phyloP scores from a whole-genome alignment of 1,139 yeast genomes.

The Debaryomyces udenii region DNA sequence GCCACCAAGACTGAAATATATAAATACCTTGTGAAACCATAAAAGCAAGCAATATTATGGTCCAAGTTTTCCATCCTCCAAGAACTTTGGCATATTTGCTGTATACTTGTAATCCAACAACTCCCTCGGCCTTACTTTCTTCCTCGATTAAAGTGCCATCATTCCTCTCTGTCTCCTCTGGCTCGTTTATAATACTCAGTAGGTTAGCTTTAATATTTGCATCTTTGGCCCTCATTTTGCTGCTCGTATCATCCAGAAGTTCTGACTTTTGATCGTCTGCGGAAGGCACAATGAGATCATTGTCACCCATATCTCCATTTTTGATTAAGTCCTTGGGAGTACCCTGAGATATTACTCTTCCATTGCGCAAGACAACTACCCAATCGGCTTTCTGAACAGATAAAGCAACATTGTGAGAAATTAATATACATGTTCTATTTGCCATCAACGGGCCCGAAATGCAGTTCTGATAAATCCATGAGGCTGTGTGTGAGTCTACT shows the following conservation, averaged over 20 bases:
- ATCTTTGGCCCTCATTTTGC: slow-evolving; percentile 46
- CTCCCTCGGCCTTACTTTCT: slow-evolving; percentile 83
- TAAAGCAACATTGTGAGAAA: slow-evolving; percentile 90
- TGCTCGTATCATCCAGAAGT: slow-evolving; percentile 42
- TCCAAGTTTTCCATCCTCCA: slow-evolving; percentile 63
- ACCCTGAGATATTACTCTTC: slow-evolving; percentile 77
- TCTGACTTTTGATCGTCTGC: slow-evolving; percentile 65
- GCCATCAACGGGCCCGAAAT: slow-evolving; percentile 84
- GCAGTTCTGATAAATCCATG: slow-evolving; percentile 89
- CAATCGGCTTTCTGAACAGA: slow-evolving; percentile 79
- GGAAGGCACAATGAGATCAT: slow-evolving; percentile 72
- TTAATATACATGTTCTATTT: slow-evolving; percentile 84
- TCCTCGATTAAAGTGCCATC: slow-evolving; percentile 76
- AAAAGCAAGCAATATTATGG: slow-evolving; percentile 53
- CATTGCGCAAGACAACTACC: slow-evolving; percentile 83
- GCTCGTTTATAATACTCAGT: slow-evolving; percentile 32
- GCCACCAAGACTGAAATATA: slow-evolving; percentile 82
- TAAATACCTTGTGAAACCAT: slow-evolving; percentile 56
- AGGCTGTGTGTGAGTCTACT: slow-evolving; percentile 94
- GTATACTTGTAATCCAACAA: slow-evolving; percentile 73
- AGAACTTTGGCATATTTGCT: slow-evolving; percentile 63
- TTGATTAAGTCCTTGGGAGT: slow-evolving; percentile 61
- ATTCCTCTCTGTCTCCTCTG: slow-evolving; percentile 33
- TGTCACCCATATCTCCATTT: slow-evolving; percentile 64
- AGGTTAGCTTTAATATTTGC: slow-evolving; percentile 44